Base-by-base conservation (phyloP, 495 filamentous ascomycete species). In the Oidiodendron maius region DNA sequence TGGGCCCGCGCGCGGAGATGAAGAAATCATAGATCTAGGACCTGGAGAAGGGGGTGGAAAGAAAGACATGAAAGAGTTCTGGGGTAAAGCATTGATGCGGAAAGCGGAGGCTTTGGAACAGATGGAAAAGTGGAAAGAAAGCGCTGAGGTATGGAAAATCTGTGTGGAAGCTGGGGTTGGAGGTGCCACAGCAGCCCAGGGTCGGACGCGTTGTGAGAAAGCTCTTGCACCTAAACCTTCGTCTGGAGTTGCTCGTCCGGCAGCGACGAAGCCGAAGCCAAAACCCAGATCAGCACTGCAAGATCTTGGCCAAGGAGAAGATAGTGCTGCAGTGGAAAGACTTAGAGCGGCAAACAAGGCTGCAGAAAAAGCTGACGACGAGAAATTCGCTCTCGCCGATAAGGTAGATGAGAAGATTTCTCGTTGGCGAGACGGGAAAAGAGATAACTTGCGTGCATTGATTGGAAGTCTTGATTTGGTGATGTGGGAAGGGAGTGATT, bases 41-140 rank as follows among this genome's bases (percentile, higher is more conserved):
- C 23, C 50, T 1, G 54, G 56, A 4, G 61, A 64, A 21, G 71
- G 65, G 15, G 79, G 83, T 49, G 74, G 83, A 15, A 72, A 75
- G 22, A 94, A 95, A 50, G 83, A 88, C 36, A 96, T 98, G 91
- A 83, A 76, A 38, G 88, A 91, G 32, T 88, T 95, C 60, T 97
- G 82, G 64, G 87, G 86, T 40, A 97, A 96, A 65, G 91, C 90
- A 0, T 71, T 96, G 35, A 90, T 83, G 64, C 84, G 94, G 47
- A 96, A 96, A 71, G 93, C 94, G 12, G 94, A 97, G 64, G 91
- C 87, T 1, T 73, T 97, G 23, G 93, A 98, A 67, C 87, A 96
- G 57, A 82, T 98, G 60, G 93, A 98, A 69, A 86, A 85, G 61
- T 98, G 93, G 91, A 61, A 65, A 2, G 91, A 96, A 23, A 94